Evolutionary conservation across 371 early-diverging fungal genomes (phyloP).

Genomic region (Mortierella sp.): DNA sequence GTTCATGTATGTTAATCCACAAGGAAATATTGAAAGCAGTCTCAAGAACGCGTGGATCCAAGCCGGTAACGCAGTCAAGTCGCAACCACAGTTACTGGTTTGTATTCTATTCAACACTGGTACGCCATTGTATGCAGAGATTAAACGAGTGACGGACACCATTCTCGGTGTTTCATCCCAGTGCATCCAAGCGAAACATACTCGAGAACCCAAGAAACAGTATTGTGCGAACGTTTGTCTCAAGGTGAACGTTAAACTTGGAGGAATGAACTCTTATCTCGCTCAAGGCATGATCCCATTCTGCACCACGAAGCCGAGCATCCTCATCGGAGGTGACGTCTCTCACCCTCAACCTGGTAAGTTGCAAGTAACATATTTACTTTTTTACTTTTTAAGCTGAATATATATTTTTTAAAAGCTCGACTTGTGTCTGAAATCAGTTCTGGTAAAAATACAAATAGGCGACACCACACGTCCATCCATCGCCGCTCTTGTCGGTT

Average conservation of each 20-base stretch:
- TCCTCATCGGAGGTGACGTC: conserved; percentile 97
- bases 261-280: conserved; percentile 81
- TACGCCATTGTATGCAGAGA: conserved; percentile 89
- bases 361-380: neutral
- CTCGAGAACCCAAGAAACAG: conserved; percentile 70
- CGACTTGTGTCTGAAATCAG: too few species aligned
- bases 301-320: conserved; percentile 81
- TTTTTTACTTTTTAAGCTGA: too few species aligned
- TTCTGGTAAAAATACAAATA: neutral
- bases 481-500: conserved; percentile 91
- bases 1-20: conserved; percentile 77
- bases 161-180: conserved; percentile 92
- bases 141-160: conserved; percentile 95
- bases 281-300: conserved; percentile 64
- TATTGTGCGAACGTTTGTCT: conserved; percentile 79
- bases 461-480: conserved; percentile 79
- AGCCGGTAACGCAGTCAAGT: conserved; percentile 80
- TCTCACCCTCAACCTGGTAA: conserved; percentile 87
- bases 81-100: conserved; percentile 81
- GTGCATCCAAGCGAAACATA: conserved; percentile 89
- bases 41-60: conserved; percentile 79
- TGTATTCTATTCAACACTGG: conserved; percentile 92
- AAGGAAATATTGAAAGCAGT: conserved; percentile 73
- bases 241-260: conserved; percentile 92
- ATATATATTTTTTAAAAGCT: too few species aligned